Conservation (phyloP, 345 rosid species). For the Corymbia maculata region DNA sequence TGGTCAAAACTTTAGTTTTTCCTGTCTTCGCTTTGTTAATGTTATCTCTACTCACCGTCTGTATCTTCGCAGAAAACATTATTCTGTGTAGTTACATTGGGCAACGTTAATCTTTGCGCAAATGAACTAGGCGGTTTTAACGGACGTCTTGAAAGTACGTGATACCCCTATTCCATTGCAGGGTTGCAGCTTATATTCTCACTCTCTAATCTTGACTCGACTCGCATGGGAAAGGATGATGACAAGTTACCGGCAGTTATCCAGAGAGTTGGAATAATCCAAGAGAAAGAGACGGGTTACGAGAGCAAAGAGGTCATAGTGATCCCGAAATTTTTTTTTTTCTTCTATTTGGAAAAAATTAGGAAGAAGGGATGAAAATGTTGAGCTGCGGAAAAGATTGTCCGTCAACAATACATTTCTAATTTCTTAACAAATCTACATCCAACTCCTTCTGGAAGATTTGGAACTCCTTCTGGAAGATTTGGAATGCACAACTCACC, state of each 20-base stretch:
- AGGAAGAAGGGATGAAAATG: slow-evolving; percentile 59
- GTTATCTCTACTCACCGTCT: too few relatives aligned
- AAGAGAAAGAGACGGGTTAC: slow-evolving; percentile 57
- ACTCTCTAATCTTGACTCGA: slow-evolving; percentile 32
- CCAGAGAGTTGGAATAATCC: slow-evolving; percentile 53
- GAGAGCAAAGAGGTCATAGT: slow-evolving; percentile 52
- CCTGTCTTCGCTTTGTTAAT: neutral
- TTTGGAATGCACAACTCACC: neutral
- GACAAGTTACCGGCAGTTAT: slow-evolving; percentile 31
- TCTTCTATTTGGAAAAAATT: slow-evolving; percentile 44
- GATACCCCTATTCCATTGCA: neutral
- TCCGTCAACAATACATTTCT: slow-evolving; percentile 14
- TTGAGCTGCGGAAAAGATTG: slow-evolving; percentile 44
- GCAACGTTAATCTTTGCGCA: neutral
- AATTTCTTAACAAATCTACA: neutral
- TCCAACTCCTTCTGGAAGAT: neutral
- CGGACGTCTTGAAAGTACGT: neutral
- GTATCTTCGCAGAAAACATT: neutral
- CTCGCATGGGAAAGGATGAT: slow-evolving; percentile 38
- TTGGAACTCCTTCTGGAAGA: neutral
- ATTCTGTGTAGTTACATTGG: neutral
- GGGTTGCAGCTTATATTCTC: neutral
- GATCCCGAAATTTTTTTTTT: slow-evolving; percentile 48
- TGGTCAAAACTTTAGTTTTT: slow-evolving; percentile 27
- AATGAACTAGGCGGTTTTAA: neutral